Conservation (phyloP, 768 basidiomycete species). For the Sarcomyxa edulis region DNA sequence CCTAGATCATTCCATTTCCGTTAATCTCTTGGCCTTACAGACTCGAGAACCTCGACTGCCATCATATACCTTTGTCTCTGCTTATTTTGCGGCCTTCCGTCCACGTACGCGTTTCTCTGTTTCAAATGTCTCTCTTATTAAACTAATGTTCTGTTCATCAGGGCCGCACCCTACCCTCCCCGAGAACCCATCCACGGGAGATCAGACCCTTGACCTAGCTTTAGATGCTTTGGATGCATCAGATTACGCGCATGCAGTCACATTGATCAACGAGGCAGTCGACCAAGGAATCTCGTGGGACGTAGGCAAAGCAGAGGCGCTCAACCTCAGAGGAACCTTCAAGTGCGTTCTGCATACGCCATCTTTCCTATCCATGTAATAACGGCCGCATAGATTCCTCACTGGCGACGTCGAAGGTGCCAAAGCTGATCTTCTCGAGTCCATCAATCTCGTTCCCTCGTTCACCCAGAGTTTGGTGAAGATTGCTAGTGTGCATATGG, state of each 20-base stretch:
- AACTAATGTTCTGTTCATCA: conserved; percentile 19
- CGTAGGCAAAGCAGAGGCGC: conserved; percentile 74
- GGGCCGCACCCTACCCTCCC: conserved; percentile 70
- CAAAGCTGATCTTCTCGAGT: conserved; percentile 76
- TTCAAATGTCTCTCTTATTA: neutral
- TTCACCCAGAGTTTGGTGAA: conserved; percentile 92
- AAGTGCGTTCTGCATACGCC: conserved; percentile 48
- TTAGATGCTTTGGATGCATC: conserved; percentile 79
- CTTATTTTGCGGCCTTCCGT: conserved; percentile 97
- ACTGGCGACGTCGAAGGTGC: conserved; percentile 79
- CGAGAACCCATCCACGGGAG: conserved; percentile 71
- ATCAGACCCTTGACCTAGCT: conserved; percentile 75
- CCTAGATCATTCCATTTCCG: neutral
- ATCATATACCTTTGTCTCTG: conserved; percentile 85
- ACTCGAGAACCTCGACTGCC: conserved; percentile 80
- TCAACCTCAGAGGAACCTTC: conserved; percentile 95
- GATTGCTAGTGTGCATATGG: conserved; percentile 97
- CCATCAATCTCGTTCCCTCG: conserved; percentile 57
- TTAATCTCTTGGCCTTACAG: conserved; percentile 22
- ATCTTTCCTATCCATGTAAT: neutral
- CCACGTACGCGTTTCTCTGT: conserved; percentile 47
- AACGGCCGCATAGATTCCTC: conserved; percentile 62
- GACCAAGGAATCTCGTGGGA: conserved; percentile 82
- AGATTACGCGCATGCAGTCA: conserved; percentile 78
- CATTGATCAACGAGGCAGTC: conserved; percentile 78